Base-by-base conservation (phyloP, 75 land plant genomes). In the Cryptomeria japonica region DNA sequence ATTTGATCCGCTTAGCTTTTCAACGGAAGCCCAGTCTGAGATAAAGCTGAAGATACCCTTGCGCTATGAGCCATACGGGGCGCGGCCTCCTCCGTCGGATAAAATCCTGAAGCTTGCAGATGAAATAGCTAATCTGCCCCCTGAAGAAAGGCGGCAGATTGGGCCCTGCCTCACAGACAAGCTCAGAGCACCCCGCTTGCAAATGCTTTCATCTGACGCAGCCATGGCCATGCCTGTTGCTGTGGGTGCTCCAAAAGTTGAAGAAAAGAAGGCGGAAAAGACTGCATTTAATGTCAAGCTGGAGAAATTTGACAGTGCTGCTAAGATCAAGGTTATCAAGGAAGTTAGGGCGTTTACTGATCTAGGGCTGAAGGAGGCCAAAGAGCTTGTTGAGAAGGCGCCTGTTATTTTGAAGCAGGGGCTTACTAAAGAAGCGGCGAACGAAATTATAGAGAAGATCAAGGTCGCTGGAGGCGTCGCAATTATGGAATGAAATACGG, bases 391-490 rank as follows among this genome's bases (percentile, higher is more conserved):
- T 39, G 94, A 93, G 90, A 93, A 93, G 84, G 64, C 72, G 6
- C 97, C 97, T 7, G 92, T 86, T 10, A 12, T 95, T 34, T 79
- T 96, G 83, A 95, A 95, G 84, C 93, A 94, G 86, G 93, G 96
- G 41, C 89, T 95, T 12, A 92, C 94, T 22, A 96, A 95, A 76
- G 95, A 96, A 86, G 95, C 91, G 88, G 97, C 96, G 25, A 86
- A 36, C 56, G 91, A 75, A 37, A 95, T 96, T 14, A 91, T 96
- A 19, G 95, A 94, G 86, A 96, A 96, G 89, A 90, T 96, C 41
- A 96, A 95, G 75, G 95, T 92, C 86, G 95, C 90, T 42, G 96
- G 97, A 36, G 97, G 96, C 58, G 91, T 91, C 80, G 97, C 96
- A 13, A 93, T 93, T 4, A 96, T 96, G 97, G 97, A 95, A 46